These are phyloP conservation scores for Spergularia azorica DNA, from an alignment of 179 eudicot species.

Conservation along the genomic window DNA sequence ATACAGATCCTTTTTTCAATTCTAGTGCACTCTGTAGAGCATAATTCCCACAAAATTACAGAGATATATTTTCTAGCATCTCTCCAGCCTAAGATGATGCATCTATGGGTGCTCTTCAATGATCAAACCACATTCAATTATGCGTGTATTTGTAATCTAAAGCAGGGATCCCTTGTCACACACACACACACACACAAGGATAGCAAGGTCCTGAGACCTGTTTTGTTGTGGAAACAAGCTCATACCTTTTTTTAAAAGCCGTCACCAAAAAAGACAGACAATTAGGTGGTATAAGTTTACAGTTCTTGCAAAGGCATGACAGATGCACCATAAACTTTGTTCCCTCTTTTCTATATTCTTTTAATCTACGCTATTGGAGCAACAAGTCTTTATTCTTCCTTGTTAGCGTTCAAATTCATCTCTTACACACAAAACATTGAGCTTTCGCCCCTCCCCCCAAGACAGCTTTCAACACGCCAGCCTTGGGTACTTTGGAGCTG, in stretches of 20 bases:
- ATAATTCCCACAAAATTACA: too few relatives aligned
- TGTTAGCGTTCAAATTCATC: not conserved
- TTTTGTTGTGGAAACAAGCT: not conserved
- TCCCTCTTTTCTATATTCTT: not conserved
- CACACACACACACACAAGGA: too few relatives aligned
- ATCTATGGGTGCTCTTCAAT: too few relatives aligned
- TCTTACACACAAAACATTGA: not conserved
- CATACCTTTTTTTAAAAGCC: not conserved
- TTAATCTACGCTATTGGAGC: not conserved
- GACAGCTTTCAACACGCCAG: not conserved
- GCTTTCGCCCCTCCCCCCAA: not conserved
- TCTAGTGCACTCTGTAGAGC: too few relatives aligned
- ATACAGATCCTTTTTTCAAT: too few relatives aligned
- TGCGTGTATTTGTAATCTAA: too few relatives aligned
- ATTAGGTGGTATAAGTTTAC: not conserved
- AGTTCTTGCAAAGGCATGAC: not conserved
- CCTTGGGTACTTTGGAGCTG: not conserved
- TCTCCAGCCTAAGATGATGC: too few relatives aligned
- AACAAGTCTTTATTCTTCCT: not conserved
- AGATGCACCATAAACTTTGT: not conserved
- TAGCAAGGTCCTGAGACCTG: not conserved
- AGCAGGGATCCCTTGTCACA: too few relatives aligned
- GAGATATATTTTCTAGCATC: too few relatives aligned
- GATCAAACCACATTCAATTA: too few relatives aligned
- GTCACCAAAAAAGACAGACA: not conserved